Evolutionary conservation across 306 rosid genomes (phyloP), one percentile per base, ranked within the genome.

Genomic region (Alnus rubra): DNA sequence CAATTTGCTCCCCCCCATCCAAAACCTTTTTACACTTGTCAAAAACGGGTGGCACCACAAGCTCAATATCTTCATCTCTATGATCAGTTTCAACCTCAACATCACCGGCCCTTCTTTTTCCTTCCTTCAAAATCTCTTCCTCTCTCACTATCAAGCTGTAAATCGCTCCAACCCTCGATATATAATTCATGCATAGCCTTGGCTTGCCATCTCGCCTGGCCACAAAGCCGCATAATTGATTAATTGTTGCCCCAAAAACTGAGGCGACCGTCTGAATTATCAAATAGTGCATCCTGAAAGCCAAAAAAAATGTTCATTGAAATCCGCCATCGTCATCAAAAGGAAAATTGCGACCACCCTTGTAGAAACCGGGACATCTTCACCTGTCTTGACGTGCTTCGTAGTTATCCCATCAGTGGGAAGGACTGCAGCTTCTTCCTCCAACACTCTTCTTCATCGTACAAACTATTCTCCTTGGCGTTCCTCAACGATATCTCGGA

Each of bases 141-240:
- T 95, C 97, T 62, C 98, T 88, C 54, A 77, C 88, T 7, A 92
- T 85, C 83, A 95, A 72, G 48, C 18, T 73, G 80, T 91, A 92
- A 1, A 95, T 0, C 0, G 94, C 93, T 8, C 87, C 98, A 91
- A 95, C 91, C 71, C 94, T 87, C 9, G 98, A 91, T 14, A 89
- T 48, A 2, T 94, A 91, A 69, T 85, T 92, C 93, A 95, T 69
- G 98, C 97, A 92, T 3, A 95, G 73, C 19, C 98, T 98, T 0
- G 94, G 98, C 74, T 88, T 92, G 11, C 91, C 92, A 35, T 91
- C 84, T 91, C 84, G 18, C 97, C 96, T 0, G 97, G 98, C 97
- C 97, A 95, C 9, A 91, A 79, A 31, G 84, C 84, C 31, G 58
- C 77, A 28, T 28, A 82, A 49, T 86, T 89, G 83, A 87, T 95